These are phyloP conservation scores for Jackrogersella minutella DNA, from an alignment of 495 filamentous ascomycete genomes.

Conservation along the genomic window DNA sequence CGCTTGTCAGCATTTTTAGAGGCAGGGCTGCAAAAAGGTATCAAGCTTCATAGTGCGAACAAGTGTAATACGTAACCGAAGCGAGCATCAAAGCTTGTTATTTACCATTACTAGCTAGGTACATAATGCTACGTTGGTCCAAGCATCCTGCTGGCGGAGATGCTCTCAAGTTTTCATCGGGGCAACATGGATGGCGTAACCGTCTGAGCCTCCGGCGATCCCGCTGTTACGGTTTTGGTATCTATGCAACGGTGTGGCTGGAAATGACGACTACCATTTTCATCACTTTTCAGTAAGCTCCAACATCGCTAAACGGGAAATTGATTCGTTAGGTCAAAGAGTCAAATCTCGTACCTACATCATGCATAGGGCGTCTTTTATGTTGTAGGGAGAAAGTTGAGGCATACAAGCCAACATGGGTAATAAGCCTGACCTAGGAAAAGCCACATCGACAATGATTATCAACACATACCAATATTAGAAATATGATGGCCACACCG, in stretches of 20 bases:
- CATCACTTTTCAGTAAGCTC: neutral
- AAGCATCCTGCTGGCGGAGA: neutral
- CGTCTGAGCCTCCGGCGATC: slow-evolving; percentile 14
- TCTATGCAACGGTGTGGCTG: slow-evolving; percentile 16
- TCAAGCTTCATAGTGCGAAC: neutral
- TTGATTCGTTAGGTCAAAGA: slow-evolving; percentile 1
- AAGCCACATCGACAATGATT: neutral
- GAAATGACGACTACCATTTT: neutral
- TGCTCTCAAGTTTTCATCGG: neutral
- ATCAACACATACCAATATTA: neutral
- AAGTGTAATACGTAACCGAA: neutral
- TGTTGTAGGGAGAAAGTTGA: neutral
- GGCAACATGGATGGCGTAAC: neutral
- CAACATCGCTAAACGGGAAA: neutral
- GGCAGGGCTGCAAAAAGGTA: neutral
- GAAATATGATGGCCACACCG: neutral
- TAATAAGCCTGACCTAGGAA: neutral
- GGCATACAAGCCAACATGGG: neutral
- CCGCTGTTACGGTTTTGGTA: neutral
- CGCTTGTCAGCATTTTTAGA: slow-evolving; percentile 7
- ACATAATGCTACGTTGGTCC: neutral
- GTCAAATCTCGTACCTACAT: neutral
- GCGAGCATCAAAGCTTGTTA: slow-evolving; percentile 1
- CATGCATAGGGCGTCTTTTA: neutral
- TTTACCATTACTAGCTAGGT: slow-evolving; percentile 1